These are phyloP conservation scores for Xerocomus minutiporus DNA, from an alignment of 1,284 basidiomycete species.

Conservation along the genomic window DNA sequence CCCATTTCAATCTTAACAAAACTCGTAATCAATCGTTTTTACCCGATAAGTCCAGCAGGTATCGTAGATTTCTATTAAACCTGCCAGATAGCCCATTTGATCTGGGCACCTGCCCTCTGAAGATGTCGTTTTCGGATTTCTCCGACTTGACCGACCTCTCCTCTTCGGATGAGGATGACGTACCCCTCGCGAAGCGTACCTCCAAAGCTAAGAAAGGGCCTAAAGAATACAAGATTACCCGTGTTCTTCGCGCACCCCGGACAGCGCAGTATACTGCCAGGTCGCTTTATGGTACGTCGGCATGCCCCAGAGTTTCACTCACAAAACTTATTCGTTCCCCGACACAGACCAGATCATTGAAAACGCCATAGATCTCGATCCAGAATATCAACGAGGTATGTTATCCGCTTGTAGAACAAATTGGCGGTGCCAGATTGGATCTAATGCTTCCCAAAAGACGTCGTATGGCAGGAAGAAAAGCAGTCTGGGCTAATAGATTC, in stretches of 20 bases:
- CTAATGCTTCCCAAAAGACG: constrained; percentile 31
- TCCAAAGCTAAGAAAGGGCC: constrained; percentile 19
- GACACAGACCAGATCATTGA: constrained; percentile 45
- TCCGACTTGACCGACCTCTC: constrained; percentile 46
- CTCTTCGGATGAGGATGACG: constrained; percentile 36
- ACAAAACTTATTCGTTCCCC: not conserved
- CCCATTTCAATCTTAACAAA: not conserved
- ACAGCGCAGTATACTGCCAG: constrained; percentile 42
- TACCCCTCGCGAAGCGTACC: constrained; percentile 22
- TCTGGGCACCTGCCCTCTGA: not conserved
- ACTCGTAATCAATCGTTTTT: not conserved
- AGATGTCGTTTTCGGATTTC: constrained; percentile 34
- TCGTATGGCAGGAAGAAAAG: constrained; percentile 46
- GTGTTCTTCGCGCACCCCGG: constrained; percentile 40
- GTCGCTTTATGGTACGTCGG: constrained; percentile 42
- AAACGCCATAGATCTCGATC: constrained; percentile 44
- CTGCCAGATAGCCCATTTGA: not conserved
- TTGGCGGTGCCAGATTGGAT: not conserved
- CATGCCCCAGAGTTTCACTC: not conserved
- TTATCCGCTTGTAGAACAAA: not conserved
- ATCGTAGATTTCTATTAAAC: not conserved
- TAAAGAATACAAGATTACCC: constrained; percentile 35
- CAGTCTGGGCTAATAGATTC: constrained; percentile 52
- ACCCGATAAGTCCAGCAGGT: not conserved
- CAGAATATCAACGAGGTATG: constrained; percentile 51